A percentile compares a stretch with the other conserved stretches of the same genome.
phyloP scores from a whole-genome alignment of 2,329 filamentous ascomycete species.

The Pseudogymnoascus pannorum region DNA sequence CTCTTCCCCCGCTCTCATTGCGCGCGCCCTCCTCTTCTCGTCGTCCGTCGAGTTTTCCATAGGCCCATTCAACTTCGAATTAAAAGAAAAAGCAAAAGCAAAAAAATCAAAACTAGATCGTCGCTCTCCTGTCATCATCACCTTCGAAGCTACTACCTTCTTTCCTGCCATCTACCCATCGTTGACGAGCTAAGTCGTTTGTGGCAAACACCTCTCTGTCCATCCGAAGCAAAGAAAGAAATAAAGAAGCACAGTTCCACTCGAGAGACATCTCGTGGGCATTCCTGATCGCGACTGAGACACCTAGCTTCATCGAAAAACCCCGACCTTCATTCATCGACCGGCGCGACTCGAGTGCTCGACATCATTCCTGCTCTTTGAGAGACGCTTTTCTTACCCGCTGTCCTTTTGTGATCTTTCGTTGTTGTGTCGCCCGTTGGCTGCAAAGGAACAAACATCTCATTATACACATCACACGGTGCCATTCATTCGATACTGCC shows the following conservation, averaged over 20 bases:
- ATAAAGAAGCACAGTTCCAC: not conserved
- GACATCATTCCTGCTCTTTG: not conserved
- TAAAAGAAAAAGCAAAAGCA: not conserved
- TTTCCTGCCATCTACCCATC: not conserved
- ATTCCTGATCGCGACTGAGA: not conserved
- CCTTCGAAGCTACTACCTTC: not conserved
- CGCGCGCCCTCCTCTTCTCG: not conserved
- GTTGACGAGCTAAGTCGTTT: not conserved
- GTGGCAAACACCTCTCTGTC: not conserved
- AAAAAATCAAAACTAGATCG: not conserved
- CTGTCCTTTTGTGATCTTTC: conserved; percentile 3
- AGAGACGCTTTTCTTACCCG: not conserved
- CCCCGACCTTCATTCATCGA: conserved; percentile 3
- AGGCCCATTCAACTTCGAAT: not conserved
- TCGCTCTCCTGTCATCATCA: not conserved
- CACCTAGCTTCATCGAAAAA: not conserved
- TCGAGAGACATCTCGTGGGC: not conserved
- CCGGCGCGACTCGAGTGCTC: conserved; percentile 4
- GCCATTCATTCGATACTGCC: not conserved
- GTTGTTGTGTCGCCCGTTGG: not conserved
- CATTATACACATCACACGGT: not conserved
- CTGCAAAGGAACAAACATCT: not conserved
- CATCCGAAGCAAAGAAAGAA: not conserved
- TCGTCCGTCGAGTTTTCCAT: conserved; percentile 5
- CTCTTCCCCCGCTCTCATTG: not conserved